Conservation (phyloP, 768 basidiomycete genomes). For the Pleurotus ostreatus region DNA sequence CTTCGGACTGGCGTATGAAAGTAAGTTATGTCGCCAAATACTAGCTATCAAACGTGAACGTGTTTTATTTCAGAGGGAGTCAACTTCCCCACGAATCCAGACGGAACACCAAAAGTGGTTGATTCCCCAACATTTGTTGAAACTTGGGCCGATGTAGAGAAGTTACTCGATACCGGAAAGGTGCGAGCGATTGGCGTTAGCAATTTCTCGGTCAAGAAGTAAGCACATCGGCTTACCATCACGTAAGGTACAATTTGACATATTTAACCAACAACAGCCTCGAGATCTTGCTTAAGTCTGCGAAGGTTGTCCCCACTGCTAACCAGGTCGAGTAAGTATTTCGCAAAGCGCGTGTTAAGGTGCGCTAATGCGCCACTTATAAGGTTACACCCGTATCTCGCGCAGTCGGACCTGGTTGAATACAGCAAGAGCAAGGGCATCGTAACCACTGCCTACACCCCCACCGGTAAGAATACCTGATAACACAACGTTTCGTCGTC, state of each 20-base stretch:
- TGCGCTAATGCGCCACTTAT: neutral
- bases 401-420: constrained; percentile 39
- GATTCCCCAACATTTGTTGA: constrained; percentile 33
- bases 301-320: constrained; percentile 40
- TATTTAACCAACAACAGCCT: constrained; percentile 20
- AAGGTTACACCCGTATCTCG: constrained; percentile 47
- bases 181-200: constrained; percentile 53
- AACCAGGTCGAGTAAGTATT: constrained; percentile 11
- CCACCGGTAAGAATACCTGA: constrained; percentile 28
- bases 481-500: too few relatives aligned
- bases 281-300: constrained; percentile 33
- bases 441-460: constrained; percentile 43
- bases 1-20: constrained; percentile 27
- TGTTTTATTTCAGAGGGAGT: constrained; percentile 10
- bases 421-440: constrained; percentile 49
- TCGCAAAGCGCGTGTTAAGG: neutral
- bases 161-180: constrained; percentile 40
- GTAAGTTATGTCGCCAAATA: constrained; percentile 14
- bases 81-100: constrained; percentile 20
- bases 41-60: neutral
- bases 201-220: constrained; percentile 60
- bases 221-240: constrained; percentile 10
- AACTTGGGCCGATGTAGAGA: constrained; percentile 49
- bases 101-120: constrained; percentile 28
- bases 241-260: neutral